A percentile compares a stretch with the other conserved stretches of the same genome.
Evolutionary conservation across 2,329 filamentous ascomycete species (phyloP).

Genomic region (Sporothrix protearum): DNA sequence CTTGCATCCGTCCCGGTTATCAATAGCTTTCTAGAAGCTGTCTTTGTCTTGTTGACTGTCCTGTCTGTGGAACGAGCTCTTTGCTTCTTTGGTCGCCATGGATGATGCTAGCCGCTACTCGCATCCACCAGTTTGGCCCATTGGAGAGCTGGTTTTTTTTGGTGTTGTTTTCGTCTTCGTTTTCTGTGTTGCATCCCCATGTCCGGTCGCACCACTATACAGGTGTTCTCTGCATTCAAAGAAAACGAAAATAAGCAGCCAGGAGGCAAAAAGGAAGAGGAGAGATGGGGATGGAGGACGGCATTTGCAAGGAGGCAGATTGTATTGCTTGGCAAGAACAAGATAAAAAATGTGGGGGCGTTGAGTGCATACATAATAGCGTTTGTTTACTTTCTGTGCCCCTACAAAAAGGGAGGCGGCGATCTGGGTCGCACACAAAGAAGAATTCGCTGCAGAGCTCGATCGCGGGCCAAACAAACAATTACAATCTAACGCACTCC

Average conservation of each 20-base stretch:
- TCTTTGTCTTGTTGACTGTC: background rate
- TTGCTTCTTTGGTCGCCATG: background rate
- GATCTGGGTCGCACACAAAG: background rate
- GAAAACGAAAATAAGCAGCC: background rate
- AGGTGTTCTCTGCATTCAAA: background rate
- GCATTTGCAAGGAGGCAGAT: background rate
- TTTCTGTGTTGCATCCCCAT: background rate
- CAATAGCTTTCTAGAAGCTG: background rate
- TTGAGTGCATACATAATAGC: background rate
- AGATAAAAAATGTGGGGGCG: background rate
- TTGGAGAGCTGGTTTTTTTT: no score
- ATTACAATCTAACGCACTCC: background rate
- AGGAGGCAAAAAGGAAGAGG: background rate
- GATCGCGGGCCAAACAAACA: background rate
- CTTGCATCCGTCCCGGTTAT: background rate
- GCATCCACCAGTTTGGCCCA: no score
- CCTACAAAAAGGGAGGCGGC: background rate
- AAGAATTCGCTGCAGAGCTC: background rate
- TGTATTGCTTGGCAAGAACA: background rate
- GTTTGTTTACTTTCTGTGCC: constrained; percentile 6
- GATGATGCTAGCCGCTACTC: background rate
- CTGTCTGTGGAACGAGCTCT: background rate
- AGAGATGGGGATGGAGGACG: background rate
- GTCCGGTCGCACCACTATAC: background rate
- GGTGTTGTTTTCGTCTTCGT: no score